Base-by-base conservation (phyloP, 176 grass and related monocot genomes). In the Cymbopogon citratus region DNA sequence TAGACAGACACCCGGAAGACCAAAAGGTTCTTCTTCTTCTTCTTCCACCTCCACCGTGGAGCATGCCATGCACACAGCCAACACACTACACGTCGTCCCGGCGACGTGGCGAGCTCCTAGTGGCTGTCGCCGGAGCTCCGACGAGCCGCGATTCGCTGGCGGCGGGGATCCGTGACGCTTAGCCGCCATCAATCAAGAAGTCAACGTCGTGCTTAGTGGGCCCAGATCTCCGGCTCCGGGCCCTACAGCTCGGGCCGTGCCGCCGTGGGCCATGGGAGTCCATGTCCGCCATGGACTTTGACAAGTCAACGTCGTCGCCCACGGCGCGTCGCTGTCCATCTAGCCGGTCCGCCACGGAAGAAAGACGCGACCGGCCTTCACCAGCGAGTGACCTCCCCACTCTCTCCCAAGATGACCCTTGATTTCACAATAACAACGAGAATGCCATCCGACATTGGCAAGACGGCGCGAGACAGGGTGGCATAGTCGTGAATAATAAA, bases 291-390 rank as follows among this genome's bases (percentile, higher is more conserved):
- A 74, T 66, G 52, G 48, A 83, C 85, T 71, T 71, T 25, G 31
- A 23, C 44, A 3, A 71, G 29, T 72, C 80, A 44, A 19, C 73
- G 86, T 45, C 70, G 63, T 86, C 84, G 34, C 15, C 18, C 60
- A 5, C 43, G n/a, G n/a, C 23, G 8, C 68, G 59, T 86, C 69
- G 33, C 76, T 49, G 59, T 86, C 84, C 77, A 33, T 3, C 12
- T 56, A 6, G 34, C 59, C 84, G 33, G 84, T 86, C 84, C 77
- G 65, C 77, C 60, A 81, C 62, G 61, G 84, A 44, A 46, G 77
- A 75, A 44, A 46, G 77, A 75, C 70, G 0, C 10, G 43, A 15
- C 9, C 15, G 25, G 43, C 57, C 23, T n/a, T 9, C 75, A 27
- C 24, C 59, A 25, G 78, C 15, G 13, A 69, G 63, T 27, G 45